Evolutionary conservation across 2,329 filamentous ascomycete species (phyloP), one percentile per base, ranked within the genome.

Genomic region (Penicillium crustosum): DNA sequence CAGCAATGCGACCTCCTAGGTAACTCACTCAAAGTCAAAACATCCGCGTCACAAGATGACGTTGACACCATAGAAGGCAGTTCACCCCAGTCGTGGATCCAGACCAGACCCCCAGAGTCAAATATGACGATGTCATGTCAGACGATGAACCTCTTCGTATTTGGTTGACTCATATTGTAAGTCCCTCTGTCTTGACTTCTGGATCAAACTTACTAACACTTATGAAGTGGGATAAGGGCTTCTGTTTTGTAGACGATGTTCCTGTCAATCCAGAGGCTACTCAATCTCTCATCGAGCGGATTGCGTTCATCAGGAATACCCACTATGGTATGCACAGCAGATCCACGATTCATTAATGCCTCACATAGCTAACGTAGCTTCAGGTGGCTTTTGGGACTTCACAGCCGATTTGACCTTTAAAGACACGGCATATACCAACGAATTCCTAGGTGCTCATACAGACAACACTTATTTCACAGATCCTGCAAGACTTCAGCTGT

Each of bases 401-500:
- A 90, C 90, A 0, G 89, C 93, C 6, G 90, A 97, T 73, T 83
- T 97, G 25, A 88, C 91, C 29, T 89, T 89, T 70, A 93, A 93
- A 63, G 92, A 96, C 69, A 95, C 90, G 2, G 92, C 92, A 4
- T 99, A 97, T 77, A 97, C 93, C 2, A 91, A 89, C 67, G 82
- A 94, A 50, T 87, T 87, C 1, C 83, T 99, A 3, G 85, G 86
- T 21, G 88, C 90, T 0, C 94, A 99, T 75, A 97, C 93, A 1
- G 94, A 99, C 76, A 97, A 86, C 7, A 96, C 93, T 1, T 97
- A 99, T 75, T 97, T 97, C 77, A 92, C 86, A 23, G 93, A 97
- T 62, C 93, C 94, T 0, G 88, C 90, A 2, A 91, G 93, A 10
- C 82, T 99, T 35, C 94, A 99, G 73, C 87, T 94, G 27, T 95